Evolutionary conservation across 805 yeast genomes (phyloP).

Genomic region (Lachancea lanzarotensis): DNA sequence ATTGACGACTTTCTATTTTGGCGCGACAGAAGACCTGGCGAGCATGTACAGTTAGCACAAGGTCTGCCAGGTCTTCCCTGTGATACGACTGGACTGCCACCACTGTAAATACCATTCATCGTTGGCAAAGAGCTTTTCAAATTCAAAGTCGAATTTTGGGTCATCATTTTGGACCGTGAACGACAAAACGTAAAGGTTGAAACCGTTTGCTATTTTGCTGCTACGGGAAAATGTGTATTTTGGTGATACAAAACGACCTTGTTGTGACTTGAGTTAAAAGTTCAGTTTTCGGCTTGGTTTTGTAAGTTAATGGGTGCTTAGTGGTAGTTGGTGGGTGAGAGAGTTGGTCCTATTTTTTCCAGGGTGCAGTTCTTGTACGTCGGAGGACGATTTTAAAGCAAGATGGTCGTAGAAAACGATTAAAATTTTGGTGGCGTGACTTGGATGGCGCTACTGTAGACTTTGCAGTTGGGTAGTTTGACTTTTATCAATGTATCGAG

Average conservation of each 20-base stretch:
- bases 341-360: neutral
- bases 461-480: no score
- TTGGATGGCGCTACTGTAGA: no score
- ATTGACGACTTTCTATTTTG: conserved; percentile 52
- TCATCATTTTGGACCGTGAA: neutral
- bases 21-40: conserved; percentile 73
- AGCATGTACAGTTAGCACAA: conserved; percentile 75
- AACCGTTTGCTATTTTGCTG: no score
- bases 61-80: conserved; percentile 36
- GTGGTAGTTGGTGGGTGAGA: no score
- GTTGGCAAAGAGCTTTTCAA: conserved; percentile 9
- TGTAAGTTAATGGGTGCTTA: no score
- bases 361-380: neutral
- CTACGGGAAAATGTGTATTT: no score
- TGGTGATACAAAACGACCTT: no score
- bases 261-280: no score
- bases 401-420: neutral
- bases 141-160: conserved; percentile 5
- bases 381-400: neutral
- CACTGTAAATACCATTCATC: conserved; percentile 3
- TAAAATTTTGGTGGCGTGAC: no score
- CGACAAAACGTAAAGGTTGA: neutral
- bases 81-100: conserved; percentile 7
- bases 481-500: no score
- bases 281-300: no score